Base-by-base conservation (phyloP, 1,284 basidiomycete genomes). In the Trichosporon asahii region DNA sequence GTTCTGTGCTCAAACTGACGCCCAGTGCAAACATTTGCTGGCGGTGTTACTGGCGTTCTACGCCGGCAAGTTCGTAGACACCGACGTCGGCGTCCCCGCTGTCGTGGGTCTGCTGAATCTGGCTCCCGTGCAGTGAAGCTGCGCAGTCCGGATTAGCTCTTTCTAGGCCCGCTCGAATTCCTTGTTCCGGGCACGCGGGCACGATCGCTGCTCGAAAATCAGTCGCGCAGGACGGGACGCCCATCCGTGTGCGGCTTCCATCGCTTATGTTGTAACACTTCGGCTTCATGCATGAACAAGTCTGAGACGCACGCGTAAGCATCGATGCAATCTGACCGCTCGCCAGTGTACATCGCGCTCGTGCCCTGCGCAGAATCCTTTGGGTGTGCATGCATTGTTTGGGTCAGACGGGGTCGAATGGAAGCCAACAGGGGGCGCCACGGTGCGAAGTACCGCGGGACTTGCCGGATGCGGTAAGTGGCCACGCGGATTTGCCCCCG, bases 21-120 rank as follows among this genome's bases (percentile, higher is more conserved):
- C 3, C 5, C 72, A 82, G 81, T 82, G 81, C 74, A 82, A 82
- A 66, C 81, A 82, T 61, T 70, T 81, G 8, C 72, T 82, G 14
- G 79, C 80, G 0, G 76, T 79, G 7, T 53, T 80, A 15, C 72
- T 81, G 31, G 79, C 77, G 6, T 67, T 75, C 68, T 73, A 75
- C 23, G 72, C 76, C 40, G 76, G 73, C 23, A 71, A 70, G 60
- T 71, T 74, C 27, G 69, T 80, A 8, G 68, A 70, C 33, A 73
- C 79, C 0, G 69, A 74, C 2, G 77, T 78, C 27, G 67, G 46
- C 12, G 35, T 79, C 18, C 37, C 69, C 0, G 76, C 73, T 9
- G 77, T 78, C 11, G 74, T 73, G 18, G 74, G 69, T 18, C 67
- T 82, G n/a, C 64, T 82, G 57, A 61, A 61, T 33, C 27, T 61